These are phyloP conservation scores for Phellopilus nigrolimitatus DNA, from an alignment of 1,284 basidiomycete species.

Conservation along the genomic window DNA sequence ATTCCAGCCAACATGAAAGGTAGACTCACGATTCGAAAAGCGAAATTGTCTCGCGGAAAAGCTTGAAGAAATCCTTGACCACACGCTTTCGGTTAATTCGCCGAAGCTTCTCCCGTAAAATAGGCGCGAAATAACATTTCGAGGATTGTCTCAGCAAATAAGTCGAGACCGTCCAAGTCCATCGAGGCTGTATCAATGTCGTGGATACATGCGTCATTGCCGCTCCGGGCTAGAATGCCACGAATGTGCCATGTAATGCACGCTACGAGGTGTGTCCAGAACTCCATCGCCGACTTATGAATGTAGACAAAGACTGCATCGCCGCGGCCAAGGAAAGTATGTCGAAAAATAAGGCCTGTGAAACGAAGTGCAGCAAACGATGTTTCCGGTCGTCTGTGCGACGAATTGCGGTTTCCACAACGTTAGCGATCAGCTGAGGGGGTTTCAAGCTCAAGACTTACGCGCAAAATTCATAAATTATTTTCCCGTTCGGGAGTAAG, in stretches of 20 bases:
- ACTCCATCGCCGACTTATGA: background rate
- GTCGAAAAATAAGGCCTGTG: conserved; percentile 2
- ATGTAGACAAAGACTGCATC: conserved; percentile 1
- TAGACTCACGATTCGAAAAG: background rate
- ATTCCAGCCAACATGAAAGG: background rate
- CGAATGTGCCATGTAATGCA: background rate
- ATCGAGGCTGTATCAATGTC: background rate
- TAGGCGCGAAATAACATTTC: conserved; percentile 5
- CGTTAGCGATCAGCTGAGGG: background rate
- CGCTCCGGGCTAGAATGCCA: too few species aligned
- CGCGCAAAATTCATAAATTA: conserved; percentile 4
- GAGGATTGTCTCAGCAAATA: conserved; percentile 3
- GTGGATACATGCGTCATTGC: background rate
- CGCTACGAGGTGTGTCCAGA: background rate
- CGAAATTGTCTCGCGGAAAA: background rate
- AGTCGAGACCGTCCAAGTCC: conserved; percentile 2
- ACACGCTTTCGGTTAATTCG: background rate
- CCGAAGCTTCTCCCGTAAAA: background rate
- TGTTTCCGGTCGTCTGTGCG: background rate
- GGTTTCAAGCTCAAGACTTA: background rate
- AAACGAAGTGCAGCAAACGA: conserved; percentile 7
- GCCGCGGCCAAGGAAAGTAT: background rate
- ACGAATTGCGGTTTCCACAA: background rate
- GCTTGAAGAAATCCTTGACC: background rate
- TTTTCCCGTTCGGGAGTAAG: background rate